phyloP scores from a whole-genome alignment of 2,329 filamentous ascomycete genomes.

The Chaetomiaceae sp. region DNA sequence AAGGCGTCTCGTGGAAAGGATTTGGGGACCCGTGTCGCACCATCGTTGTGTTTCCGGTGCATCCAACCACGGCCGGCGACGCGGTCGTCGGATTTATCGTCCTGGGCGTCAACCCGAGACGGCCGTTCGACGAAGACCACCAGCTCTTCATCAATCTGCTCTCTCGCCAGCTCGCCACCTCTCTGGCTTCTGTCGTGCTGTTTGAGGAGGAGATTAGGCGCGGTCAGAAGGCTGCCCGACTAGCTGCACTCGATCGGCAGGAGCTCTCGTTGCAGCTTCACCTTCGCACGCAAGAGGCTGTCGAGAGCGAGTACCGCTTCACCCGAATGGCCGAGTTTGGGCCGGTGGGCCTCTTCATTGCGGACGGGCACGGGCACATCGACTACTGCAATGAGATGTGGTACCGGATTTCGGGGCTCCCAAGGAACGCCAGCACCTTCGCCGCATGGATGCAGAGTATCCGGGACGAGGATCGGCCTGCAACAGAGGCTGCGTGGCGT shows the following conservation, averaged over 20 bases:
- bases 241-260: conserved; percentile 70
- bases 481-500: conserved; percentile 56
- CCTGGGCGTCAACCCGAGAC: conserved; percentile 69
- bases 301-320: conserved; percentile 69
- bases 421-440: conserved; percentile 50
- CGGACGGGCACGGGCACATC: conserved; percentile 63
- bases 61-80: conserved; percentile 66
- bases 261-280: conserved; percentile 71
- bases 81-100: conserved; percentile 71
- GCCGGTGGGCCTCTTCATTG: conserved; percentile 79
- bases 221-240: conserved; percentile 64
- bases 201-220: conserved; percentile 78
- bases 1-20: conserved; percentile 63
- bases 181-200: conserved; percentile 71
- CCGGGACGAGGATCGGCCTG: conserved; percentile 56
- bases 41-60: conserved; percentile 71
- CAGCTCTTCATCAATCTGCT: conserved; percentile 69
- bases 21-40: conserved; percentile 64
- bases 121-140: conserved; percentile 77
- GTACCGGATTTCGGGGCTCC: conserved; percentile 64
- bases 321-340: conserved; percentile 80
- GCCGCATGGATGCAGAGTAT: conserved; percentile 69
- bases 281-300: conserved; percentile 54
- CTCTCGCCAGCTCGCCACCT: conserved; percentile 69
- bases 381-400: conserved; percentile 79